Evolutionary conservation across 805 yeast species (phyloP).

Genomic region (Candida rishiriensis): DNA sequence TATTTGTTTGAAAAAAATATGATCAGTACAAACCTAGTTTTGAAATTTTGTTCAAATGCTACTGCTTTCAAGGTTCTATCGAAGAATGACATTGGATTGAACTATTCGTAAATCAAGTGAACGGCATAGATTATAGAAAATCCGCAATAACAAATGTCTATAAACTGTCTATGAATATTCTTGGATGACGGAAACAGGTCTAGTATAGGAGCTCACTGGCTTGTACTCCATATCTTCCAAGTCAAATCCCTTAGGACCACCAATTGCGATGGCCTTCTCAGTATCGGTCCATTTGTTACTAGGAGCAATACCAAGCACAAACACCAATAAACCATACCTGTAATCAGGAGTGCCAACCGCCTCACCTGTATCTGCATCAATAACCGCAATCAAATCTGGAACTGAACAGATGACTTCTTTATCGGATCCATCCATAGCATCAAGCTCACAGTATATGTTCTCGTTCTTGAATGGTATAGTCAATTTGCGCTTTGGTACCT

Average conservation of each 20-base stretch:
- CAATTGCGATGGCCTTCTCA: slow-evolving; percentile 33
- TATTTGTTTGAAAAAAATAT: not conserved
- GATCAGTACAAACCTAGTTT: too few relatives aligned
- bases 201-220: slow-evolving; percentile 34
- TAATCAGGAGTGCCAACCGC: slow-evolving; percentile 48
- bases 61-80: too few relatives aligned
- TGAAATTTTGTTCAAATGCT: too few relatives aligned
- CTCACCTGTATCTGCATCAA: slow-evolving; percentile 39
- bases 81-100: too few relatives aligned
- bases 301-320: slow-evolving; percentile 39
- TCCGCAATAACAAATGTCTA: too few relatives aligned
- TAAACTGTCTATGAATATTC: slow-evolving; percentile 28
- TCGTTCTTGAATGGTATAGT: slow-evolving; percentile 47
- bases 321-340: slow-evolving; percentile 40
- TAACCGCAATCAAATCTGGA: slow-evolving; percentile 42
- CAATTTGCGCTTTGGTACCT: slow-evolving; percentile 15
- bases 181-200: slow-evolving; percentile 36
- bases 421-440: slow-evolving; percentile 23
- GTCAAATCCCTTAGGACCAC: slow-evolving; percentile 38
- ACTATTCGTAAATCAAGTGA: too few relatives aligned
- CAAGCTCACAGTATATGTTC: slow-evolving; percentile 33
- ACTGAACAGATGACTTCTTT: slow-evolving; percentile 35
- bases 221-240: slow-evolving; percentile 29
- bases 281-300: slow-evolving; percentile 33
- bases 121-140: too few relatives aligned